Percentiles rank a stretch among this genome's conserved stretches.
These are phyloP conservation scores for Leccinum uliginosum DNA, from an alignment of 768 basidiomycete species.

Conservation along the genomic window DNA sequence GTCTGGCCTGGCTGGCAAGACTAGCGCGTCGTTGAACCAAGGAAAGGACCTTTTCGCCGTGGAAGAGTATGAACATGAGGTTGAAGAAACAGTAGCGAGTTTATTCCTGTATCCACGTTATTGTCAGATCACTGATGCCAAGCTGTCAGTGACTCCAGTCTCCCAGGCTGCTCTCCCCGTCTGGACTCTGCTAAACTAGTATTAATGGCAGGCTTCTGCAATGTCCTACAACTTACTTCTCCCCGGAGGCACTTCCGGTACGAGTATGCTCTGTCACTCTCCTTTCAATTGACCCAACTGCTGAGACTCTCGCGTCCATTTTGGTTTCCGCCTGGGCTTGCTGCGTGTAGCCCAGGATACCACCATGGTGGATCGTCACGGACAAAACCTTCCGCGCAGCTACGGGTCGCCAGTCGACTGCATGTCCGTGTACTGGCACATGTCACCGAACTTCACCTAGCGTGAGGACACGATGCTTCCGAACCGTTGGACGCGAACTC, in stretches of 20 bases:
- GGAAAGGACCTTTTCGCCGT: slow-evolving; percentile 2
- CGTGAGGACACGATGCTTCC: background rate
- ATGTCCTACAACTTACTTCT: background rate
- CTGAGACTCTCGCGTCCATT: no score
- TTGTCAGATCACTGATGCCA: background rate
- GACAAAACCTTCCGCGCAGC: no score
- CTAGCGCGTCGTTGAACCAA: slow-evolving; percentile 4
- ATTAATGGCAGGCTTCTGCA: background rate
- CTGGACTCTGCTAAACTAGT: background rate
- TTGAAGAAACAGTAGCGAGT: background rate
- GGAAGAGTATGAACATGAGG: slow-evolving; percentile 12
- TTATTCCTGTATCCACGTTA: background rate
- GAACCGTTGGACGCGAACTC: background rate
- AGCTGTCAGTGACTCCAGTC: background rate
- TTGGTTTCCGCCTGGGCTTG: no score
- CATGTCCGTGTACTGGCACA: background rate
- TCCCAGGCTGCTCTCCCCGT: background rate
- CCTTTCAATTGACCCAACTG: no score
- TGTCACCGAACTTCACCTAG: background rate
- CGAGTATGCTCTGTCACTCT: no score
- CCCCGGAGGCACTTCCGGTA: no score
- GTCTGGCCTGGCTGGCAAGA: slow-evolving; percentile 21
- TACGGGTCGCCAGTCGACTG: no score
- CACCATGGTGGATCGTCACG: no score
- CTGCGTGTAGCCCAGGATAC: no score